Conservation (phyloP, 352 stramenopile genomes). For the Blastocystis sp. region DNA sequence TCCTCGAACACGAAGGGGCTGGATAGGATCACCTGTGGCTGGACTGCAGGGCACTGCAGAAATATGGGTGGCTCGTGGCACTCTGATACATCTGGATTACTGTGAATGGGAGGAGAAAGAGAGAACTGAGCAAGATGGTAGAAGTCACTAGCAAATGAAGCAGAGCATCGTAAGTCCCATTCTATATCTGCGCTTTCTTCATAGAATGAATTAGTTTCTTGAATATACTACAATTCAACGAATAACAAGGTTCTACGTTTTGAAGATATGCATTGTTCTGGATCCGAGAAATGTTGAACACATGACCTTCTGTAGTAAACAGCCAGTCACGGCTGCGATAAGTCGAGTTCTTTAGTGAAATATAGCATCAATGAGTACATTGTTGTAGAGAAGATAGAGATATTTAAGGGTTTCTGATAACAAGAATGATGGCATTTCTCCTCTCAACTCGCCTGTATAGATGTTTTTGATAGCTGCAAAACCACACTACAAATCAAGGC, state of each 20-base stretch:
- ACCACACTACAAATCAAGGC: conserved; percentile 75
- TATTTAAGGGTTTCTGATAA: conserved; percentile 98
- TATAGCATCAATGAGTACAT: conserved; percentile 70
- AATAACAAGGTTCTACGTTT: not conserved
- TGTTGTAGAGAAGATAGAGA: conserved; percentile 94
- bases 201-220: not conserved
- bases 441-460: conserved; percentile 78
- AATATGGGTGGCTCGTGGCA: not conserved
- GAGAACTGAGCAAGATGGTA: not conserved
- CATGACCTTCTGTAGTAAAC: conserved; percentile 92
- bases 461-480: conserved; percentile 78
- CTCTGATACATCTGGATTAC: not conserved
- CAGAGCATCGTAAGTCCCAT: conserved; percentile 45
- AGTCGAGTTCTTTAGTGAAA: conserved; percentile 72
- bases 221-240: conserved; percentile 19
- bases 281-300: conserved; percentile 70
- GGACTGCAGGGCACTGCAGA: not conserved
- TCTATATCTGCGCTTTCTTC: not conserved
- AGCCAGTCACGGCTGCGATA: conserved; percentile 80
- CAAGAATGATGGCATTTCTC: conserved; percentile 98
- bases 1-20: not conserved
- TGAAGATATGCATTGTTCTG: not conserved
- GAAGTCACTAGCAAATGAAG: not conserved
- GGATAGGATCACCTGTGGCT: not conserved
- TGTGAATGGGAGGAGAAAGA: not conserved